phyloP scores from a whole-genome alignment of 2,329 filamentous ascomycete genomes.

The Penicillium sp. region DNA sequence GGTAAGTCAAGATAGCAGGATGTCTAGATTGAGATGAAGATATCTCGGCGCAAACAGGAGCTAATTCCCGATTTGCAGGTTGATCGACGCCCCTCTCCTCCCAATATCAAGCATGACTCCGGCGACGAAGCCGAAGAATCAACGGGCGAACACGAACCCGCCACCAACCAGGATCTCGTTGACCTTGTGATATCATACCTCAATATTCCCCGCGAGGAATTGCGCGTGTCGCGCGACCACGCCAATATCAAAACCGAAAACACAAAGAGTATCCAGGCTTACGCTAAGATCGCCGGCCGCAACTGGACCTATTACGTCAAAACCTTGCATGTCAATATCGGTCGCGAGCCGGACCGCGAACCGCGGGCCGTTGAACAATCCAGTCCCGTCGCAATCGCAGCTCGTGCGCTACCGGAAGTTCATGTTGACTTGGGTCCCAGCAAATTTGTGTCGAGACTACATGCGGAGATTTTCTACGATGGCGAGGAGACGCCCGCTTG shows the following conservation, averaged over 20 bases:
- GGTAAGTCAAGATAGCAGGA: slow-evolving; percentile 31
- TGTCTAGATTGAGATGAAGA: slow-evolving; percentile 10
- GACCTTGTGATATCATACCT: slow-evolving; percentile 49
- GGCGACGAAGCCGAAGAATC: slow-evolving; percentile 43
- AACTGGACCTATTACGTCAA: slow-evolving; percentile 53
- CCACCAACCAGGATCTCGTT: slow-evolving; percentile 44
- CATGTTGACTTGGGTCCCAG: slow-evolving; percentile 86
- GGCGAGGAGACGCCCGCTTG: slow-evolving; percentile 63
- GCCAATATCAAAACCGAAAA: slow-evolving; percentile 46
- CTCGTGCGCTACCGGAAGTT: slow-evolving; percentile 50
- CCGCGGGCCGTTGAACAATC: slow-evolving; percentile 44
- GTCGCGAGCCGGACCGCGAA: slow-evolving; percentile 48
- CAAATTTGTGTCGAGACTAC: slow-evolving; percentile 74
- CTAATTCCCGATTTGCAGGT: slow-evolving; percentile 27
- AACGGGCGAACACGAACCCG: slow-evolving; percentile 40
- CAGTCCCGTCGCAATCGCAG: slow-evolving; percentile 45
- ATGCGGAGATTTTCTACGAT: slow-evolving; percentile 72
- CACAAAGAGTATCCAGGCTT: slow-evolving; percentile 48
- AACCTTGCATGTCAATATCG: slow-evolving; percentile 48
- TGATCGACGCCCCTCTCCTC: slow-evolving; percentile 34
- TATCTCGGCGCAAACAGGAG: slow-evolving; percentile 2
- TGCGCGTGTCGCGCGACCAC: slow-evolving; percentile 45
- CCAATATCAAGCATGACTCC: slow-evolving; percentile 39
- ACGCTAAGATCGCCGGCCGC: slow-evolving; percentile 50
- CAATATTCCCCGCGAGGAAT: slow-evolving; percentile 42